Conservation (phyloP, 2,329 filamentous ascomycete species). For the Exserohilum rostratum region DNA sequence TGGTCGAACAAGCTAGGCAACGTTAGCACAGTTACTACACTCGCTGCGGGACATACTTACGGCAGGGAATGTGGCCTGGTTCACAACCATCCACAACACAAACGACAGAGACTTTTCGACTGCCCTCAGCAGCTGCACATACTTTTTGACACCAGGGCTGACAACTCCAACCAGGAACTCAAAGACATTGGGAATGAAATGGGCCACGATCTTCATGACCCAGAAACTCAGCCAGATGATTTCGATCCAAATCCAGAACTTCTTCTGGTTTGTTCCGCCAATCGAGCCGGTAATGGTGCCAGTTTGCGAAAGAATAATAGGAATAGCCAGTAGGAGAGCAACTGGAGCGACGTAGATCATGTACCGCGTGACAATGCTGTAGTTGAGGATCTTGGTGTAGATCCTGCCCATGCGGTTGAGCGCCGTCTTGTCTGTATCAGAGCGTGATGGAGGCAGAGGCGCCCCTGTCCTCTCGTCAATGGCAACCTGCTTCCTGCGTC, state of each 20-base stretch:
- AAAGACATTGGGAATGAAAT: conserved; percentile 65
- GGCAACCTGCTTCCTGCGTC: conserved; percentile 35
- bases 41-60: background rate
- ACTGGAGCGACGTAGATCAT: conserved; percentile 67
- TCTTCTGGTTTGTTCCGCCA: conserved; percentile 62
- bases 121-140: conserved; percentile 62
- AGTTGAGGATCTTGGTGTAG: conserved; percentile 66
- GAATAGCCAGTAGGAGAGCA: conserved; percentile 63
- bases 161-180: conserved; percentile 67
- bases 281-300: conserved; percentile 50
- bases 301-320: conserved; percentile 67
- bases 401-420: conserved; percentile 65
- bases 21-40: background rate
- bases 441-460: conserved; percentile 31
- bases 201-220: conserved; percentile 65
- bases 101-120: conserved; percentile 67
- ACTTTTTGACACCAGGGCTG: conserved; percentile 68
- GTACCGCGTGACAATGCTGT: conserved; percentile 68
- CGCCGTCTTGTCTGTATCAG: conserved; percentile 59
- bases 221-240: conserved; percentile 69
- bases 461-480: conserved; percentile 40
- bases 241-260: conserved; percentile 70
- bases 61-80: conserved; percentile 65
- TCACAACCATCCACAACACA: conserved; percentile 65
- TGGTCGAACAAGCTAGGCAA: conserved; percentile 13